phyloP scores from a whole-genome alignment of 441 rosid genomes.

The Adansonia rubrostipa region DNA sequence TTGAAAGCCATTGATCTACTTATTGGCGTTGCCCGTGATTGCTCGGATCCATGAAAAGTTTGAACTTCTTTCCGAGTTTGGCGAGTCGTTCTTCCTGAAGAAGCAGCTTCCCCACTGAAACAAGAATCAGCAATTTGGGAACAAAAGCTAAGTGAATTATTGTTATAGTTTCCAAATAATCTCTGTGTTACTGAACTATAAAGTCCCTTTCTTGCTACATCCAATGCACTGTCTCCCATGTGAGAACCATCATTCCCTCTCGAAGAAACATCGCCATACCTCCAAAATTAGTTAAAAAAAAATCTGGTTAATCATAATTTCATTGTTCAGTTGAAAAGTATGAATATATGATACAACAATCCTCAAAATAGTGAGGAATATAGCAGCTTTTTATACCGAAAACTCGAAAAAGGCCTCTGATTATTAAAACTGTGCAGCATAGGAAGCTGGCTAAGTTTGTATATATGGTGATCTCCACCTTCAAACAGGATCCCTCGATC shows the following conservation, averaged over 20 bases:
- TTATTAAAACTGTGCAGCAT: slow-evolving; percentile 58
- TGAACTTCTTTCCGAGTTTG: slow-evolving; percentile 26
- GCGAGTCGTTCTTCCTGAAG: slow-evolving; percentile 1
- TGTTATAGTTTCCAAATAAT: slow-evolving; percentile 40
- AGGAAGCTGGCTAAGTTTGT: slow-evolving; percentile 66
- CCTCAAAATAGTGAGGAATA: neutral
- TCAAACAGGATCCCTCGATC: slow-evolving; percentile 53
- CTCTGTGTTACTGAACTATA: slow-evolving; percentile 41
- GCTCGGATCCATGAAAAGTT: slow-evolving; percentile 41
- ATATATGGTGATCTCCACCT: slow-evolving; percentile 51
- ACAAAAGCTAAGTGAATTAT: slow-evolving; percentile 34
- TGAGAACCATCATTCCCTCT: slow-evolving; percentile 41
- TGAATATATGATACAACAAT: neutral
- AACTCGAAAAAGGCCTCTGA: slow-evolving; percentile 48
- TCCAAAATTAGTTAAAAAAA: slow-evolving; percentile 18
- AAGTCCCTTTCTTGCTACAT: slow-evolving; percentile 40
- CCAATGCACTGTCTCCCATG: slow-evolving; percentile 38
- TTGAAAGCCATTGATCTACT: slow-evolving; percentile 28
- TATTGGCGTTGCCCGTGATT: slow-evolving; percentile 28
- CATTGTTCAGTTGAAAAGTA: neutral
- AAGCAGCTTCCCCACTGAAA: slow-evolving; percentile 20
- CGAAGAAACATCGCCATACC: slow-evolving; percentile 58
- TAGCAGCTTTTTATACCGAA: slow-evolving; percentile 37
- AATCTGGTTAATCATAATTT: neutral
- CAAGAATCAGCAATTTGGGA: slow-evolving; percentile 33